Percentiles rank a stretch among this genome's conserved stretches.
These are phyloP conservation scores for Cudoniella acicularis DNA, from an alignment of 495 filamentous ascomycete genomes.

Conservation along the genomic window DNA sequence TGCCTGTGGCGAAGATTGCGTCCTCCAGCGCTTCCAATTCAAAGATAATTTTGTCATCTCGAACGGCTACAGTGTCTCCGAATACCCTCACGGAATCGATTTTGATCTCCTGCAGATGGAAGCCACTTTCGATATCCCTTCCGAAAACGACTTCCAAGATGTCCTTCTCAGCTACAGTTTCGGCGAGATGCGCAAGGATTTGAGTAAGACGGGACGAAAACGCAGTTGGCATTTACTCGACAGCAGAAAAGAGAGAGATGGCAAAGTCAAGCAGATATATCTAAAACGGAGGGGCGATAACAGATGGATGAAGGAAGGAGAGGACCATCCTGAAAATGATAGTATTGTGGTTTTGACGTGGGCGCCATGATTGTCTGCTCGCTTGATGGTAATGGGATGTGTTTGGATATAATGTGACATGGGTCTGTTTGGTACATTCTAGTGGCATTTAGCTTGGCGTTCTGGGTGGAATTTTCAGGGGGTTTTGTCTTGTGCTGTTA, in stretches of 20 bases:
- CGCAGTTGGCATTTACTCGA: constrained; percentile 34
- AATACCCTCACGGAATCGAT: constrained; percentile 37
- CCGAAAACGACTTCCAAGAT: constrained; percentile 8
- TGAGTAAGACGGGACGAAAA: constrained; percentile 31
- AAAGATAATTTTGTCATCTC: constrained; percentile 52
- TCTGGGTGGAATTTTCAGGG: too few species aligned
- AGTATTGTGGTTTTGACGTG: constrained; percentile 25
- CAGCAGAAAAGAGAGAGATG: constrained; percentile 23
- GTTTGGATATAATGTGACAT: background rate
- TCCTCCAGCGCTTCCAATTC: constrained; percentile 56
- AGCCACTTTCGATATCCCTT: constrained; percentile 16
- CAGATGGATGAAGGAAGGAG: constrained; percentile 18
- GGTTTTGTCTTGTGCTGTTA: too few species aligned
- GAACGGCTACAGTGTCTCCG: constrained; percentile 52
- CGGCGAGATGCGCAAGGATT: constrained; percentile 16
- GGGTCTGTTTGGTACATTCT: background rate
- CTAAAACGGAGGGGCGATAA: constrained; percentile 28
- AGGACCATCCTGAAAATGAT: constrained; percentile 25
- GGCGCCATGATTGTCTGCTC: constrained; percentile 10
- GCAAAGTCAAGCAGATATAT: constrained; percentile 38
- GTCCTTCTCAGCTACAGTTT: constrained; percentile 16
- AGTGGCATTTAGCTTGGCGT: background rate
- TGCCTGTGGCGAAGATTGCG: constrained; percentile 52
- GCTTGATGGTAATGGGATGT: background rate
- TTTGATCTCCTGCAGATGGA: constrained; percentile 29